Evolutionary conservation across 441 rosid genomes (phyloP), one percentile per base, ranked within the genome.

Genomic region (Erodium texanum): DNA sequence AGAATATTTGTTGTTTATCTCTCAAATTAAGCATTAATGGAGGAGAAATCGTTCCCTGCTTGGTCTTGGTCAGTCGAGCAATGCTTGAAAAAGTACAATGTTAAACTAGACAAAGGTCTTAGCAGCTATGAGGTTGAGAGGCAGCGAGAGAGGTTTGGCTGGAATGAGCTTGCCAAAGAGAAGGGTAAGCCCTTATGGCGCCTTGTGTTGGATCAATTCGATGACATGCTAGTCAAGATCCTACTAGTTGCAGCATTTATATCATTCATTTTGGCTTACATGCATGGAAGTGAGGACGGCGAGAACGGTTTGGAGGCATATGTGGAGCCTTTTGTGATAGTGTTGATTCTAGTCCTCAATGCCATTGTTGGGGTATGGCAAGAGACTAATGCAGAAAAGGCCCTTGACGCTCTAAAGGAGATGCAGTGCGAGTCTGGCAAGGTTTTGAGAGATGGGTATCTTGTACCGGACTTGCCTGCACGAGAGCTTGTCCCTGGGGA

Each of bases 321-420:
- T 20, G 83, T 79, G 12, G 85, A 82, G 70, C 85, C 85, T 24
- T 63, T 82, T 9, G 85, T 82, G 18, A 82, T 82, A 7, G 79
- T 82, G 58, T 64, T 82, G 66, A 82, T 82, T 72, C 68, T 82
- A 70, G 75, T 82, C 23, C 61, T 82, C 23, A 82, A 82, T 66
- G 82, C 85, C 0, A 6, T 77, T 22, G 82, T 82, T 2, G 85
- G 85, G 3, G 85, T 82, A 38, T 82, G 85, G 85, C 85, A 82
- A 61, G 85, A 79, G 68, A 75, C 27, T 32, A 82, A 82, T 50
- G 82, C 85, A 0, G 85, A 82, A 78, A 82, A 82, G 68, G 85
- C 85, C 20, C 67, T 82, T 23, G 85, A 79, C 36, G 85, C 82
- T 36, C 64, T 82, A 19, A 73, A 79, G 62, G 81, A 82, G 75